Base-by-base conservation (phyloP, 257 asterid genomes). In the Solanum gracilifrons region DNA sequence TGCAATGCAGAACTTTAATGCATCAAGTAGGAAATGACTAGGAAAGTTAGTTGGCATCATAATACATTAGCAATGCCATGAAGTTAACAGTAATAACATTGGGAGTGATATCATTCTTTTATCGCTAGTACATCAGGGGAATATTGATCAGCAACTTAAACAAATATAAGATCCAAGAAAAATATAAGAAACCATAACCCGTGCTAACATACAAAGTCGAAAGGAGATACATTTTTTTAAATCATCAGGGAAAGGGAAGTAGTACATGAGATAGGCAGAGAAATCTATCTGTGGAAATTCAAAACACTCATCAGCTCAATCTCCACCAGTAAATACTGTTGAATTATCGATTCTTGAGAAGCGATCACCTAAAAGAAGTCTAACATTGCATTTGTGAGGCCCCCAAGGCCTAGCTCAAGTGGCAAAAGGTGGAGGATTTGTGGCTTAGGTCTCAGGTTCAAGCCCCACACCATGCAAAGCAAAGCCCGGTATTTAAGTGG, bases 1-100 rank as follows among this genome's bases (percentile, higher is more conserved):
- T 97, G 95, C 91, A 84, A 82, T 32, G 41, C 62, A 88, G 83
- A 82, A 86, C n/a, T 46, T 33, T 46, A 71, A 88, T 84, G 83
- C 86, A 79, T 75, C 88, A 87, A 35, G 83, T 68, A 76, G 66
- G 46, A 39, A 79, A 85, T 62, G 60, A 85, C 43, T 33, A 33
- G 75, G 31, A 51, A 72, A 84, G 68, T 33, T 80, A 90, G 87
- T 86, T 84, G 37, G 46, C 62, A 79, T 87, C 64, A 36, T 29
- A 87, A 31, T 31, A 51, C 68, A 82, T 82, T 51, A 48, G 31
- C 46, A 82, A n/a, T 20, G 31, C 85, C 74, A 35, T 48, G 71
- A 82, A 64, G 75, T 33, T 79, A 73, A 36, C 2, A 86, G 66
- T 32, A 74, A 51, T 25, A 60, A 74, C 31, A 32, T 32, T 27